phyloP scores from a whole-genome alignment of 331 rosid genomes.

The Malus hybrid region DNA sequence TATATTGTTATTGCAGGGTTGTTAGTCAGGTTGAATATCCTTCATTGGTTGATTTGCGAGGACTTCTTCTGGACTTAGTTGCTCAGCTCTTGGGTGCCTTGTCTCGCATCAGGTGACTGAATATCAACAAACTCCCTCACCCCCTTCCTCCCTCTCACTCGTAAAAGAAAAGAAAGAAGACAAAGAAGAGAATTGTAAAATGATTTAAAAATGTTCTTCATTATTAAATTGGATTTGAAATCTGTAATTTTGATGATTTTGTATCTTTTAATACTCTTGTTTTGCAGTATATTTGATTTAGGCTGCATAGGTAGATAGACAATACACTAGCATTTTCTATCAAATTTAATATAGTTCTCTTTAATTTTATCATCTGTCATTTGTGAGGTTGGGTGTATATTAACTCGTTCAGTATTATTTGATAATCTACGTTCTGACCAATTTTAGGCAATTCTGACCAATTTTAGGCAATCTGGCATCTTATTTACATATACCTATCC shows the following conservation, averaged over 20 bases:
- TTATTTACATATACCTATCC: neutral
- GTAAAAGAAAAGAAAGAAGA: neutral
- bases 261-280: neutral
- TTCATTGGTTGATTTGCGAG: conserved; percentile 93
- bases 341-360: neutral
- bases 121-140: neutral
- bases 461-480: neutral
- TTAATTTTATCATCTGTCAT: neutral
- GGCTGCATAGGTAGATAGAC: neutral
- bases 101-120: conserved; percentile 89
- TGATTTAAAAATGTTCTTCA: neutral
- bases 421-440: neutral
- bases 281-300: neutral
- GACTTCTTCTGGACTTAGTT: conserved; percentile 96
- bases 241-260: neutral
- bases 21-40: conserved; percentile 99
- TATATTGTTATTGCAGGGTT: conserved; percentile 68
- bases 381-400: neutral
- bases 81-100: conserved; percentile 97
- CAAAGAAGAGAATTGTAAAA: neutral
- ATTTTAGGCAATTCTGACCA: neutral
- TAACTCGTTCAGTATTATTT: neutral
- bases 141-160: neutral
- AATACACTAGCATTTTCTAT: neutral
- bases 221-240: conserved; percentile 1